Base-by-base conservation (phyloP, 805 yeast species). In the Schwanniomyces sp. region DNA sequence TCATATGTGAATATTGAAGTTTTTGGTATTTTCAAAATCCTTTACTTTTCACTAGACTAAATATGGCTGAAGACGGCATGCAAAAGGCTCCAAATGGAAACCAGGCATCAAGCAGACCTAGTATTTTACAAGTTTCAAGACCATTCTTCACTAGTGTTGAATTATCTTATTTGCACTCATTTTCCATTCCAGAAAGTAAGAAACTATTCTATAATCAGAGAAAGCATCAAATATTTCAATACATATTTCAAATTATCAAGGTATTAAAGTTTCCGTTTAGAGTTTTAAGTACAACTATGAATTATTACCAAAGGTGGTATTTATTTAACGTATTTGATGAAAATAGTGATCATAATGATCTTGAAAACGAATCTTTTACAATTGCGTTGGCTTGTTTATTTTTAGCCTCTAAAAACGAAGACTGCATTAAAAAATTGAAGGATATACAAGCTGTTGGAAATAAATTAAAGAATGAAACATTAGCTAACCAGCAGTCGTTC, bases 401-500 rank as follows among this genome's bases (percentile, higher is more conserved):
- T 48, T 69, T 88, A 12, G 86, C 96, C 2, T 72, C 85, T 38
- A 89, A 91, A 63, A 82, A 84, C 52, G 95, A 88, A 58, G 97
- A 91, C 59, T 88, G 91, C 37, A 84, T 90, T 37, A 90, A 89
- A 62, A 86, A 86, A 55, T 63, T 86, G 12, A 74, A 81, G 44
- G 88, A 86, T 40, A 75, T 90, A 10, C 76, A 85, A 40, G 62
- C 66, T 3, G 80, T 76, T 12, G 79, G 79, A 29, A 72, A 76
- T 57, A 70, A 62, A 55, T 53, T 66, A n/a, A 60, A 72, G 54
- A 69, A 66, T 44, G 69, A 75, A 5, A 40, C 43, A n/a, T 43
- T 45, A 41, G 32, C 43, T 30, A 44, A 44, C 47, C 48, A 42
- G 39, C 43, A 44, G 36, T 45, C 46, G 18, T 48, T 40, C 44